Evolutionary conservation across 2,329 filamentous ascomycete genomes (phyloP).

Genomic region (Apiospora aurea): DNA sequence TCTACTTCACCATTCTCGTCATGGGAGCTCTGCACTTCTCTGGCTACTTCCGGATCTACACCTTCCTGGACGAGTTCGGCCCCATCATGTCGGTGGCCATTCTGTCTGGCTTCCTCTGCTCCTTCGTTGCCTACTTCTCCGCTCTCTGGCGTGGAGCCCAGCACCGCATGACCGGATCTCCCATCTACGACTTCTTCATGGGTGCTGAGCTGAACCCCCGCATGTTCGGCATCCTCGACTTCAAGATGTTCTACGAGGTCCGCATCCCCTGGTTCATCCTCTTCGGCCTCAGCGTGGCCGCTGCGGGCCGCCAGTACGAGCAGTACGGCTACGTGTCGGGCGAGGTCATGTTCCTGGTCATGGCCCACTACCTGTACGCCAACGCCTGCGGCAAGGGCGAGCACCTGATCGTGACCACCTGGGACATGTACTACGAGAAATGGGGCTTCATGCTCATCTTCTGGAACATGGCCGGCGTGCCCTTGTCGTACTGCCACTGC

Average conservation of each 20-base stretch:
- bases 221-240: conserved; percentile 85
- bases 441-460: conserved; percentile 98
- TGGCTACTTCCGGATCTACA: conserved; percentile 88
- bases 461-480: conserved; percentile 94
- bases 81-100: conserved; percentile 93
- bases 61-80: conserved; percentile 93
- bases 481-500: conserved; percentile 92
- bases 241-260: conserved; percentile 98
- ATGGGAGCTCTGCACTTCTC: conserved; percentile 79
- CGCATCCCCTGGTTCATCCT: conserved; percentile 92
- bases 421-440: conserved; percentile 98
- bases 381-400: conserved; percentile 93
- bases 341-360: conserved; percentile 83
- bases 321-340: conserved; percentile 83
- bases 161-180: conserved; percentile 90
- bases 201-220: conserved; percentile 89
- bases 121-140: conserved; percentile 85
- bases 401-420: conserved; percentile 87
- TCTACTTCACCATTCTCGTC: conserved; percentile 83
- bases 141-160: conserved; percentile 80
- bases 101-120: conserved; percentile 84
- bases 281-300: conserved; percentile 77
- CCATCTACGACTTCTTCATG: conserved; percentile 93
- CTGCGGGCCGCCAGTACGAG: conserved; percentile 84
- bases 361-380: conserved; percentile 92